phyloP scores from a whole-genome alignment of 441 rosid species.

The Eruca vesicaria region DNA sequence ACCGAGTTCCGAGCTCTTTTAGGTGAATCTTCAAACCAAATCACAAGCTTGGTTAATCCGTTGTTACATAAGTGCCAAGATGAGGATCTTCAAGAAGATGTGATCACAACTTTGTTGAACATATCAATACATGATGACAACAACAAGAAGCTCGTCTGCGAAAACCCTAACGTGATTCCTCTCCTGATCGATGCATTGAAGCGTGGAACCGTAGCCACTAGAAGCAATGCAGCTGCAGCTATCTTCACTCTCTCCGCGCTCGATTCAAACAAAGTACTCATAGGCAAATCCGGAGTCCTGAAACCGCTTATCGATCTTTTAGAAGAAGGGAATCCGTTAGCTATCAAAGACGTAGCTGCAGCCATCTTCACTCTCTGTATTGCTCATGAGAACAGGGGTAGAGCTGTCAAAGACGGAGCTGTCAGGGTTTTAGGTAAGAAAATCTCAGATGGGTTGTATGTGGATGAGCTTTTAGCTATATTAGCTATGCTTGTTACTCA shows the following conservation, averaged over 20 bases:
- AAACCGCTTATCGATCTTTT: constrained; percentile 74
- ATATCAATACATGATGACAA: constrained; percentile 88
- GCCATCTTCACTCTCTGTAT: constrained; percentile 82
- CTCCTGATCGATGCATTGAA: constrained; percentile 66
- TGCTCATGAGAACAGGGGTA: constrained; percentile 72
- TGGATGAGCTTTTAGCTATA: constrained; percentile 81
- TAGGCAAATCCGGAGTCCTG: constrained; percentile 76
- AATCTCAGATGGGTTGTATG: constrained; percentile 59
- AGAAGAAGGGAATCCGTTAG: constrained; percentile 72
- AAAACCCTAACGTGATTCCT: constrained; percentile 71
- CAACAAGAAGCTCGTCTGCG: constrained; percentile 88
- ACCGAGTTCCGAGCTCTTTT: constrained; percentile 80
- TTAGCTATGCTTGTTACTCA: constrained; percentile 81
- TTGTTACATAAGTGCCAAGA: constrained; percentile 38
- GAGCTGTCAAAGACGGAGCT: constrained; percentile 82
- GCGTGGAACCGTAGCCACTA: constrained; percentile 63
- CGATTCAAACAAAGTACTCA: constrained; percentile 74
- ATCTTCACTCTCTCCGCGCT: constrained; percentile 85
- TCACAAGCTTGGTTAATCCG: constrained; percentile 64
- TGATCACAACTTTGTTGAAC: constrained; percentile 80
- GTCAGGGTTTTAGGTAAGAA: constrained; percentile 65
- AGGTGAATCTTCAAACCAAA: constrained; percentile 56
- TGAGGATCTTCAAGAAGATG: constrained; percentile 81
- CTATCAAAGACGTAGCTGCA: constrained; percentile 84
- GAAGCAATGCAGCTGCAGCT: constrained; percentile 91